phyloP scores from a whole-genome alignment of 148 eudicot genomes.

The Dysphania ambrosioides region DNA sequence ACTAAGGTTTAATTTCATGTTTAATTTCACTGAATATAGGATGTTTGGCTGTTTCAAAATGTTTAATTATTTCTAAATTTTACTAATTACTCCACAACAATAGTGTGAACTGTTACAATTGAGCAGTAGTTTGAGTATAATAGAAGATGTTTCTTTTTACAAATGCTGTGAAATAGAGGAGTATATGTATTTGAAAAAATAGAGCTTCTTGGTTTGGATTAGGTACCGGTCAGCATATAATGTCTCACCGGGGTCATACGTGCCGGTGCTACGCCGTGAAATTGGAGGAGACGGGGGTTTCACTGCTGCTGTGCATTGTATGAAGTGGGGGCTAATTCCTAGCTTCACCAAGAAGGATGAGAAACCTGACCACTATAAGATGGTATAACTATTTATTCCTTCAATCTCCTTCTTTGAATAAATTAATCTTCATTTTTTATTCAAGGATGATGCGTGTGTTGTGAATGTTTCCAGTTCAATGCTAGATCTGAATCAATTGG shows the following conservation, averaged over 20 bases:
- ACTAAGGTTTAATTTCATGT: no score
- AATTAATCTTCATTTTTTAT: not conserved
- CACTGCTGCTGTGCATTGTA: slow-evolving; percentile 71
- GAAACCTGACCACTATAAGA: slow-evolving; percentile 83
- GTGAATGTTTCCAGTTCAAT: slow-evolving; percentile 58
- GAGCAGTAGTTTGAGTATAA: no score
- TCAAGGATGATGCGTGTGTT: not conserved
- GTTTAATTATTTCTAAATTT: no score
- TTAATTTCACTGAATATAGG: no score
- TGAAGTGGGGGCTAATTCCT: slow-evolving; percentile 98
- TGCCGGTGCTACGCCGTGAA: slow-evolving; percentile 77
- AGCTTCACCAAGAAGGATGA: slow-evolving; percentile 88
- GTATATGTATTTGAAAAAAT: not conserved
- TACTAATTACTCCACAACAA: no score
- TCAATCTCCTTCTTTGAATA: not conserved
- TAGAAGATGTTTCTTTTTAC: no score
- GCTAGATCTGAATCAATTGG: slow-evolving; percentile 79
- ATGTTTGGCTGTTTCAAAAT: no score
- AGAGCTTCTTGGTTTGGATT: slow-evolving; percentile 2
- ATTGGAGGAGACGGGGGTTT: slow-evolving; percentile 42
- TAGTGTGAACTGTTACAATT: no score
- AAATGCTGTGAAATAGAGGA: not conserved
- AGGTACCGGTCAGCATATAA: slow-evolving; percentile 73
- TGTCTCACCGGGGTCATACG: slow-evolving; percentile 72
- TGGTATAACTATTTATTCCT: slow-evolving; percentile 47